Evolutionary conservation across 148 eudicot genomes (phyloP), one percentile per base, ranked within the genome.

Genomic region (Cornus kousa): DNA sequence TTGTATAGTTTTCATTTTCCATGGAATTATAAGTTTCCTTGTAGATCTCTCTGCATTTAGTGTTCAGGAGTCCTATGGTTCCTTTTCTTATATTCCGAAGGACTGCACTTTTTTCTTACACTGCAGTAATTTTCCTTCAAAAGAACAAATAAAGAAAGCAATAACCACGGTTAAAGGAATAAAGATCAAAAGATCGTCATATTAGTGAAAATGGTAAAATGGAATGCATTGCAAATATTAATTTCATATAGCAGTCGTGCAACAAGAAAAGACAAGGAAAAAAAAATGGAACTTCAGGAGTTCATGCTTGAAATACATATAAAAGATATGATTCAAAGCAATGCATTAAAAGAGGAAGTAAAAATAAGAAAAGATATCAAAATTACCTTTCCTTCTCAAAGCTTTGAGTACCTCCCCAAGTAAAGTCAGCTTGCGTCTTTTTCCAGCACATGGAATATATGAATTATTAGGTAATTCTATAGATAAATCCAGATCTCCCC

Each of bases 401-500:
- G 89, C 90, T 87, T 62, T 87, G 20, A 84, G 81, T 68, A 96
- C 59, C 75, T 94, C 98, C 48, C 71, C 83, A 65, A 96, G 90
- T 78, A 93, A 82, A 79, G 74, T 82, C 72, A 87, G 98, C 88
- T 96, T 93, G 82, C 83, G 89, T 85, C 91, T 93, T 84, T 55
- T 96, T 70, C 91, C 98, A 79, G 91, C 85, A 73, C 84, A 83
- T 68, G 90, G 75, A 68, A 96, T 92, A 80, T 85, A 72, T 69
- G 90, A 85, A 50, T 93, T 91, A 85, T 91, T 96, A 53, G 86
- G 80, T 84, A 96, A 76, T 89, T 93, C 98, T 62, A 96, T 83
- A 46, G 99, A 96, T 72, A 96, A 83, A 90, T 96, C 97, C 83
- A 96, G 80, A 86, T 96, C 98, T 68, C 98, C 98, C 97, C 97